phyloP scores from a whole-genome alignment of 1,284 basidiomycete genomes.

The Chiua sp. region DNA sequence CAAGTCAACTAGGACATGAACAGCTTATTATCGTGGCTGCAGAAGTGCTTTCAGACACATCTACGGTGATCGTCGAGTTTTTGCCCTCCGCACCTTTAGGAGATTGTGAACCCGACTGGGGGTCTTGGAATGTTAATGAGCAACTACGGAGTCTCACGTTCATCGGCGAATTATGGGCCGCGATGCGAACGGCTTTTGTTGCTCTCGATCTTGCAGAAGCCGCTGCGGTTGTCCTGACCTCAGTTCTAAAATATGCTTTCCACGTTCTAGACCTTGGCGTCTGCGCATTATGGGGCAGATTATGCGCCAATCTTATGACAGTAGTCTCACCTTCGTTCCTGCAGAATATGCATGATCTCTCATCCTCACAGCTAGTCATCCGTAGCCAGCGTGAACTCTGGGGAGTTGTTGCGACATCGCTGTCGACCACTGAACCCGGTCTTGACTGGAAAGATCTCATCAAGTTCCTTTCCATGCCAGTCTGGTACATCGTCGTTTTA shows the following conservation, averaged over 20 bases:
- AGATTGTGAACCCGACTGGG: slow-evolving; percentile 25
- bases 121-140: slow-evolving; percentile 33
- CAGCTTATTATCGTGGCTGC: slow-evolving; percentile 41
- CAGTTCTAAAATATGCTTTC: slow-evolving; percentile 47
- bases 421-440: slow-evolving; percentile 15
- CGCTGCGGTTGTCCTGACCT: slow-evolving; percentile 49
- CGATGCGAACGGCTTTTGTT: slow-evolving; percentile 52
- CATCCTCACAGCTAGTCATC: slow-evolving; percentile 21
- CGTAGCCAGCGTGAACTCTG: slow-evolving; percentile 38
- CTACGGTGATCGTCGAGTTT: slow-evolving; percentile 29
- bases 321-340: slow-evolving; percentile 33
- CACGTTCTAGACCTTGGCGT: slow-evolving; percentile 42
- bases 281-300: slow-evolving; percentile 46
- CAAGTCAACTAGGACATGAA: slow-evolving; percentile 46
- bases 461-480: slow-evolving; percentile 49
- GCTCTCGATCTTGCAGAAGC: slow-evolving; percentile 42
- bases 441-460: slow-evolving; percentile 45
- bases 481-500: slow-evolving; percentile 42
- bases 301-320: slow-evolving; percentile 51
- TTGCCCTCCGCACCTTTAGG: slow-evolving; percentile 20
- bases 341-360: slow-evolving; percentile 8
- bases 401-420: slow-evolving; percentile 33
- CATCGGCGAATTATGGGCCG: slow-evolving; percentile 52
- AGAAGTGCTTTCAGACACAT: slow-evolving; percentile 33
- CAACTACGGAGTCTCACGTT: slow-evolving; percentile 44